Evolutionary conservation across 139 green algal species (phyloP), one percentile per base, ranked within the genome.

Genomic region (Chlorella sp.): DNA sequence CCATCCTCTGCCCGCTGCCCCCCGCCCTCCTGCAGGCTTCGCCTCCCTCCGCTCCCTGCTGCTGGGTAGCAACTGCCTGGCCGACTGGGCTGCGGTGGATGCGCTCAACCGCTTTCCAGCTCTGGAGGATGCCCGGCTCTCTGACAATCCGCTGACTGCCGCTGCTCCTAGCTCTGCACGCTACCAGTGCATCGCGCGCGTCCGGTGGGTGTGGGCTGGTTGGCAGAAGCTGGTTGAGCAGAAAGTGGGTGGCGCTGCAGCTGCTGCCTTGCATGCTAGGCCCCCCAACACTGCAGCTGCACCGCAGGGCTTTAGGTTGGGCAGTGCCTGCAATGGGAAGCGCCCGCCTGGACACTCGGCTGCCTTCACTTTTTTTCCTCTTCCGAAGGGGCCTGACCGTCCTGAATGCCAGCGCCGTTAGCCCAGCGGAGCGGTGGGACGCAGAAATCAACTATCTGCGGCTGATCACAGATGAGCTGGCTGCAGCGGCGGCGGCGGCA

Each of bases 391-490:
- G n/a, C 6, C 87, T 98, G 57, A 83, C 78, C 13, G 74, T 87
- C 73, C 88, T 98, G 21, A 98, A 98, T 75, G 95, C 92, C 30
- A 93, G 93, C 13, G 85, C 82, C 23, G 88, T 98, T 23, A 89
- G 86, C 44, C 70, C 85, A 5, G 84, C 81, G 0, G 95, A 98
- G 88, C 88, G 95, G 1, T 85, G 89, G 25, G 95, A 98, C 81
- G 82, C 85, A 56, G 95, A 98, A 85, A 82, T 97, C 51, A 88
- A 91, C 32, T 98, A 97, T 88, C 84, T 97, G 62, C 90, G 89
- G 39, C 56, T 64, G 11, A 26, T 71, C 56, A 78, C 81, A 4
- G 84, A 88, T 78, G 73, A 83, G 70, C 30, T 85, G 57, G 84
- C 84, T 18, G 63, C 26, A 0, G 84, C 64, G 6, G 30, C 17